Evolutionary conservation across 192 early-diverging fungal species (phyloP).

Genomic region (Backusella tarrabulga): DNA sequence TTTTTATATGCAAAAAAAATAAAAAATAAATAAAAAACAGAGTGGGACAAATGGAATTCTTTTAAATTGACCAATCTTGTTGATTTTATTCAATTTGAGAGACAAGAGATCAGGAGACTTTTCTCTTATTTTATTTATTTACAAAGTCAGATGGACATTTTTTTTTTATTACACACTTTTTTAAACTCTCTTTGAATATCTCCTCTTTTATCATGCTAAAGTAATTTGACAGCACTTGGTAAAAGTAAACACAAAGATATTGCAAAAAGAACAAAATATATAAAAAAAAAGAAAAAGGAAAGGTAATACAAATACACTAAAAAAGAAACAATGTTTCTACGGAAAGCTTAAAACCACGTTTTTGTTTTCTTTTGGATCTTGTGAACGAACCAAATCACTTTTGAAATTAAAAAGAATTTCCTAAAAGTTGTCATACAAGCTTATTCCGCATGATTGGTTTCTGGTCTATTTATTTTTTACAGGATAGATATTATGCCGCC

Average conservation of each 20-base stretch:
- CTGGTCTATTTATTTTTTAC: not conserved
- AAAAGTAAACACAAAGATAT: no score
- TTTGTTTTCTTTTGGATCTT: not conserved
- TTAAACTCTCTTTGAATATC: not conserved
- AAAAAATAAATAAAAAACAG: no score
- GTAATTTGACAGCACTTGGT: not conserved
- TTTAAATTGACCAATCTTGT: no score
- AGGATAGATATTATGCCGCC: not conserved
- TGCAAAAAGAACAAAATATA: no score
- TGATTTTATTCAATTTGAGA: no score
- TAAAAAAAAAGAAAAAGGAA: not conserved
- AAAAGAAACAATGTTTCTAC: not conserved
- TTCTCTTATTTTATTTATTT: no score
- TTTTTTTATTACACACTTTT: not conserved
- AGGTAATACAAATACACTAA: not conserved
- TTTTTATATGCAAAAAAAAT: no score
- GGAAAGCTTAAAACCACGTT: not conserved
- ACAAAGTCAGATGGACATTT: not conserved
- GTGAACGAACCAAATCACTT: conserved; percentile 6
- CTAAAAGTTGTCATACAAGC: not conserved
- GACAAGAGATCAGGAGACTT: no score
- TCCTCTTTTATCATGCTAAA: not conserved
- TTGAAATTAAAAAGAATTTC: not conserved
- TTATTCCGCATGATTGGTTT: conserved; percentile 2
- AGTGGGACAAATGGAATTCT: no score